These are phyloP conservation scores for Alternaria incomplexa DNA, from an alignment of 2,329 filamentous ascomycete genomes.

Conservation along the genomic window DNA sequence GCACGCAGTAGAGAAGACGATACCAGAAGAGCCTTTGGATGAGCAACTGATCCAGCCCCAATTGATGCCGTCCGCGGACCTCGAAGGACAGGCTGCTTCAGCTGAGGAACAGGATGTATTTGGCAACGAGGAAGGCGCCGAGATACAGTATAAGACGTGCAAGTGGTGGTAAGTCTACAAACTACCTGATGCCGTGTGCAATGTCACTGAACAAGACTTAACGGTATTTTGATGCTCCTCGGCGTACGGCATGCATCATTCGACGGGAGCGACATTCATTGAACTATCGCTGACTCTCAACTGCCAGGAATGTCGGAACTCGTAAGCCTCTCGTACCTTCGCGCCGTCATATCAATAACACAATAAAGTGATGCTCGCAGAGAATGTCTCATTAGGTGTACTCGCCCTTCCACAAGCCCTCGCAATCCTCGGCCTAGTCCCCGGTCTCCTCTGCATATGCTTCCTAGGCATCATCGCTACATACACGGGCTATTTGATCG, in stretches of 20 bases:
- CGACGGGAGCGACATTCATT: neutral
- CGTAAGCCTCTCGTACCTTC: neutral
- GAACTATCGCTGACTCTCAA: neutral
- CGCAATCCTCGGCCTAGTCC: slow-evolving; percentile 59
- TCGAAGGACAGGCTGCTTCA: slow-evolving; percentile 15
- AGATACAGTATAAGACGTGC: slow-evolving; percentile 60
- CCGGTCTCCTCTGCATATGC: slow-evolving; percentile 61
- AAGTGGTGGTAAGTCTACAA: slow-evolving; percentile 51
- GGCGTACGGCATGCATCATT: neutral
- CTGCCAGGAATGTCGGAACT: slow-evolving; percentile 1
- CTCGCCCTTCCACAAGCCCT: slow-evolving; percentile 62
- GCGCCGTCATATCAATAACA: neutral
- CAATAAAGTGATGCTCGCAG: slow-evolving; percentile 61
- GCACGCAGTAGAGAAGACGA: neutral
- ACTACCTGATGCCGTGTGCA: neutral
- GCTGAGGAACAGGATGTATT: slow-evolving; percentile 20
- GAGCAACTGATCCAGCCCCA: neutral
- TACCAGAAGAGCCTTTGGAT: neutral
- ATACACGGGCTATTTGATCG: slow-evolving; percentile 68
- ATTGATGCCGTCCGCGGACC: slow-evolving; percentile 6
- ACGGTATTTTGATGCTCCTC: neutral
- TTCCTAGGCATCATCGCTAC: slow-evolving; percentile 61
- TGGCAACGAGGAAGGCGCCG: slow-evolving; percentile 41
- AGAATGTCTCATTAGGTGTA: slow-evolving; percentile 64
- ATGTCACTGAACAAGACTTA: neutral